phyloP scores from a whole-genome alignment of 257 asterid species.

The Nicotiana noctiflora region DNA sequence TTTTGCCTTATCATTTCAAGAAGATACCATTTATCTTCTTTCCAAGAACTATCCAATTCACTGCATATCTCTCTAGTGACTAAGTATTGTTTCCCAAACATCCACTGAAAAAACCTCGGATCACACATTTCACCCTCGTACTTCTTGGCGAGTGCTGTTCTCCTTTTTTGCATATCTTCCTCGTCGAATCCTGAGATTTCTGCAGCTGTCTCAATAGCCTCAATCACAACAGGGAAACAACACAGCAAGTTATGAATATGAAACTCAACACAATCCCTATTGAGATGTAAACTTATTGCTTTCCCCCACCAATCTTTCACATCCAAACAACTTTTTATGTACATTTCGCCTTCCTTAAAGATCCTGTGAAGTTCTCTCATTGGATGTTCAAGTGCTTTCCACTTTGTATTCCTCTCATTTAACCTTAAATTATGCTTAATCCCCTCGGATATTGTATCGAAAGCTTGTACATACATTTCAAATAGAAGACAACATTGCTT shows the following conservation, averaged over 20 bases:
- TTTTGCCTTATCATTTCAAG: constrained; percentile 35
- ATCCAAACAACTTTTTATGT: constrained; percentile 54
- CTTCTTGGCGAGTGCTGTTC: constrained; percentile 42
- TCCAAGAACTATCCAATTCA: constrained; percentile 52
- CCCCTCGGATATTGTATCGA: constrained; percentile 56
- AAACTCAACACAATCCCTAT: constrained; percentile 55
- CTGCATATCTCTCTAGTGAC: constrained; percentile 46
- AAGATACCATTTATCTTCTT: constrained; percentile 67
- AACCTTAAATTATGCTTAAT: constrained; percentile 54
- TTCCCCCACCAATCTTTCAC: constrained; percentile 80
- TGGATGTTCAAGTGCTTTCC: constrained; percentile 80
- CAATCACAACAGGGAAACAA: constrained; percentile 71
- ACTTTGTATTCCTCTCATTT: constrained; percentile 55
- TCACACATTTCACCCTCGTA: constrained; percentile 55
- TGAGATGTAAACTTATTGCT: constrained; percentile 60
- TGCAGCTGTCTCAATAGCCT: constrained; percentile 83
- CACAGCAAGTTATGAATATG: constrained; percentile 68
- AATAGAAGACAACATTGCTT: constrained; percentile 64
- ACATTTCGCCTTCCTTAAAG: constrained; percentile 60
- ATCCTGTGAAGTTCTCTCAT: constrained; percentile 65
- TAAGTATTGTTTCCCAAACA: constrained; percentile 59
- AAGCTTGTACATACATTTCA: constrained; percentile 55
- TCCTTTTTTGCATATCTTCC: constrained; percentile 56
- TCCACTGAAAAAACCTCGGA: constrained; percentile 54
- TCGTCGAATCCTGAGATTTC: constrained; percentile 59